Evolutionary conservation across 2,329 filamentous ascomycete genomes (phyloP), one percentile per base, ranked within the genome.

Genomic region (Lizonia empirigonia): DNA sequence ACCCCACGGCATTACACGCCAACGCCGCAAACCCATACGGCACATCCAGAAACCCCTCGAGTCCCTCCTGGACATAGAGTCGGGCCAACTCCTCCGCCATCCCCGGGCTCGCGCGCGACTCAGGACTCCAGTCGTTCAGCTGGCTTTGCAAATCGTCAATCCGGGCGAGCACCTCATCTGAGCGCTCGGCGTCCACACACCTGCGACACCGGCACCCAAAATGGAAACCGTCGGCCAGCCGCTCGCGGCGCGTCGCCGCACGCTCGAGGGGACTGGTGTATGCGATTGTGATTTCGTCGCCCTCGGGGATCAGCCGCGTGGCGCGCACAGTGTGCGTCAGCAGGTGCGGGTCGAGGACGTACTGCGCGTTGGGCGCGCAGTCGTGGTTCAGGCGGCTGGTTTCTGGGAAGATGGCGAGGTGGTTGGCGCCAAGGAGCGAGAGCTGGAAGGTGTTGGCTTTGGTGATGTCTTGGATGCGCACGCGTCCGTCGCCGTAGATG

Each of bases 271-370:
- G 70, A 10, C 70, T 70, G 12, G 73, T 71, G 33, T 77, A 78
- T n/a, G 74, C 70, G 19, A 77, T 76, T 0, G 66, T 73, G 6
- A 78, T 72, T 51, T 78, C 76, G 38, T 76, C 73, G 10, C 68
- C 73, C 16, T 57, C 15, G 10, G 50, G 52, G 19, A 75, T 68
- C 3, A 65, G 61, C 16, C 74, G 56, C 1, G 69, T 71, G 1
- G 69, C 72, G 34, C 69, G 68, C 0, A 76, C 73, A n/a, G 68
- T 66, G 44, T 77, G 75, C n/a, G 72, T 73, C 3, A 78, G 56
- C 15, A 63, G 53, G 1, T 64, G 38, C 0, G 63, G 53, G 35
- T 76, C 71, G 5, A 77, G 60, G 23, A 73, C 68, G 42, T 76
- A 73, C 54, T 76, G 76, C 1, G 76, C 74, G 42, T 73, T 74